These are phyloP conservation scores for Incumbomyces delicatus DNA, from an alignment of 2,329 filamentous ascomycete genomes.

Conservation along the genomic window DNA sequence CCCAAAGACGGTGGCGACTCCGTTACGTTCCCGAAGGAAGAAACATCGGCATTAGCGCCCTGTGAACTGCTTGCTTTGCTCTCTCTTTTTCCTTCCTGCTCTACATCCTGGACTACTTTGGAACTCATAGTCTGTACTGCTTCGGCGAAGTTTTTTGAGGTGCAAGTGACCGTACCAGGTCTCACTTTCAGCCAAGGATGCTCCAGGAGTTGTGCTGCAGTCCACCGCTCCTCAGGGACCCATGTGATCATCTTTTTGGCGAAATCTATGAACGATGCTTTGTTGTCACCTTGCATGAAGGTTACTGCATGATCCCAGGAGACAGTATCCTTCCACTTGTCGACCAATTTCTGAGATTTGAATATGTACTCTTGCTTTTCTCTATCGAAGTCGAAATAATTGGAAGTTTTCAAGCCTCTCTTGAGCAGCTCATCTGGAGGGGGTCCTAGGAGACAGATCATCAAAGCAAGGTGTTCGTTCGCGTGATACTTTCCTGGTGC, in stretches of 20 bases:
- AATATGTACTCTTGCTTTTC: slow-evolving; percentile 16
- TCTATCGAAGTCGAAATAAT: slow-evolving; percentile 21
- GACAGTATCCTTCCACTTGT: slow-evolving; percentile 4
- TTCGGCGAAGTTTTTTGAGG: slow-evolving; percentile 1
- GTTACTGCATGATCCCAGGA: slow-evolving; percentile 19
- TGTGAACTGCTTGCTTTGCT: slow-evolving; percentile 2
- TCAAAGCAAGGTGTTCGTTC: slow-evolving; percentile 33
- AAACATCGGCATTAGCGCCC: not conserved
- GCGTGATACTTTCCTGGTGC: slow-evolving; percentile 28
- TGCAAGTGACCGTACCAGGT: slow-evolving; percentile 5
- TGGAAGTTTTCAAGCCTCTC: slow-evolving; percentile 24
- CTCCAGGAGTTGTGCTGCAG: slow-evolving; percentile 27
- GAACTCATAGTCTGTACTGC: not conserved
- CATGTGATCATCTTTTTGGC: slow-evolving; percentile 27
- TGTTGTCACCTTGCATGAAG: slow-evolving; percentile 24
- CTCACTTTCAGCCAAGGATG: slow-evolving; percentile 22
- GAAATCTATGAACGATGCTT: slow-evolving; percentile 26
- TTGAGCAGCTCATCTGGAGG: slow-evolving; percentile 29
- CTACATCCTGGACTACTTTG: not conserved
- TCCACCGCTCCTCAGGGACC: slow-evolving; percentile 28
- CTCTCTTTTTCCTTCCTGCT: not conserved
- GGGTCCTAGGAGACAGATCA: slow-evolving; percentile 33
- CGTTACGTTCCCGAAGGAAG: not conserved
- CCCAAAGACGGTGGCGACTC: not conserved
- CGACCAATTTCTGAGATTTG: slow-evolving; percentile 12